These are phyloP conservation scores for Fusarium beomiforme DNA, from an alignment of 2,329 filamentous ascomycete species.

Conservation along the genomic window DNA sequence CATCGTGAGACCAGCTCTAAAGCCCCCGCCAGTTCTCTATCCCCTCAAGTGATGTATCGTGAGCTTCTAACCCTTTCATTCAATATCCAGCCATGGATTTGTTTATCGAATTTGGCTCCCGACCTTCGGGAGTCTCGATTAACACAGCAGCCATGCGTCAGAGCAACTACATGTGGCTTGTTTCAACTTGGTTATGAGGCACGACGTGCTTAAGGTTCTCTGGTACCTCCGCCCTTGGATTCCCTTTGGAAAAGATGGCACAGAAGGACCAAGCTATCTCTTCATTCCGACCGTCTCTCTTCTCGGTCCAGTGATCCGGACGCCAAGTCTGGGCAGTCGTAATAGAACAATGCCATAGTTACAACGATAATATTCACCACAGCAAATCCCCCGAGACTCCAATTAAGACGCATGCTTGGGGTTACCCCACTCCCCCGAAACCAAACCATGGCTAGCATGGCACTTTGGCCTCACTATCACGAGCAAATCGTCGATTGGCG, in stretches of 20 bases:
- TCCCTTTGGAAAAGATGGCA: slow-evolving; percentile 21
- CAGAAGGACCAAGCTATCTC: slow-evolving; percentile 7
- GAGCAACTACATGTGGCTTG: slow-evolving; percentile 29
- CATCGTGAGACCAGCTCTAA: slow-evolving; percentile 17
- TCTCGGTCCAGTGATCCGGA: slow-evolving; percentile 39
- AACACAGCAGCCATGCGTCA: slow-evolving; percentile 14
- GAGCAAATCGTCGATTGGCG: slow-evolving; percentile 42
- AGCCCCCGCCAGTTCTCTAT: not conserved
- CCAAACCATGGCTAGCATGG: slow-evolving; percentile 4
- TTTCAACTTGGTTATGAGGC: slow-evolving; percentile 10
- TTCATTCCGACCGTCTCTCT: slow-evolving; percentile 25
- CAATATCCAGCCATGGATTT: slow-evolving; percentile 8
- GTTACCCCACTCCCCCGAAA: slow-evolving; percentile 33
- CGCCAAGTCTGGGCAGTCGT: slow-evolving; percentile 36
- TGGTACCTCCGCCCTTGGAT: slow-evolving; percentile 18
- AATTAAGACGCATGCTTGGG: slow-evolving; percentile 13
- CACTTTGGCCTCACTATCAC: slow-evolving; percentile 18
- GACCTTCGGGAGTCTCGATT: slow-evolving; percentile 14
- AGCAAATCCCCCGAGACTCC: slow-evolving; percentile 16
- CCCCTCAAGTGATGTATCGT: not conserved
- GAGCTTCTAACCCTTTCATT: not conserved
- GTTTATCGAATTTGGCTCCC: slow-evolving; percentile 1
- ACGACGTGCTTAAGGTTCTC: slow-evolving; percentile 6
- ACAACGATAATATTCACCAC: slow-evolving; percentile 31
- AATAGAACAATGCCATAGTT: slow-evolving; percentile 14